Percentiles rank a stretch among this genome's conserved stretches.
These are phyloP conservation scores for Rhodomyrtus tomentosa DNA, from an alignment of 345 rosid genomes.

Conservation along the genomic window DNA sequence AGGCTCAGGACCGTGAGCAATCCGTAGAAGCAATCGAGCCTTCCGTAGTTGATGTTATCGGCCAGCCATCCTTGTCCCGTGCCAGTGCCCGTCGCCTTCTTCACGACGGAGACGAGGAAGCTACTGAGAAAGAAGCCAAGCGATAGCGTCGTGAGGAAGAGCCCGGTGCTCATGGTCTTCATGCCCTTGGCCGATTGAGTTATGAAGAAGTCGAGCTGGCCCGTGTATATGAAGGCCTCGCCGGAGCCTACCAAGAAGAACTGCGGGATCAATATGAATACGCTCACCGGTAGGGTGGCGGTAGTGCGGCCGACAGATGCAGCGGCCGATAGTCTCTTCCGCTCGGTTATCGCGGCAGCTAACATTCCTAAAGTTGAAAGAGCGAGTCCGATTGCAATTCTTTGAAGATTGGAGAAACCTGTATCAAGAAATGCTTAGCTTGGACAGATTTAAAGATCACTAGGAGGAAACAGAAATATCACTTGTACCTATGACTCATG, in stretches of 20 bases:
- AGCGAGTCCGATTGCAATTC: constrained; percentile 36
- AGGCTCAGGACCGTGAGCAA: constrained; percentile 34
- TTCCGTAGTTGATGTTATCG: constrained; percentile 38
- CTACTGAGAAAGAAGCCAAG: constrained; percentile 59
- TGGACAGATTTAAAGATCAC: not conserved
- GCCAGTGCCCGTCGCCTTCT: constrained; percentile 16
- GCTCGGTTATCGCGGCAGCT: constrained; percentile 34
- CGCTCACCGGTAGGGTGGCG: constrained; percentile 27
- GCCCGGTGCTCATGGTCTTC: constrained; percentile 70
- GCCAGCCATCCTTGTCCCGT: constrained; percentile 46
- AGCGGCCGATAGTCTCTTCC: constrained; percentile 29
- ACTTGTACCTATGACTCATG: not conserved
- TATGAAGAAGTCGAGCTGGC: constrained; percentile 63
- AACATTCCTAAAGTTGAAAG: constrained; percentile 45
- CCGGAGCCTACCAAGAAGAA: constrained; percentile 52
- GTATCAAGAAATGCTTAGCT: not conserved
- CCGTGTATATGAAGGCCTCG: constrained; percentile 56
- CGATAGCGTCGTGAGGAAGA: constrained; percentile 54
- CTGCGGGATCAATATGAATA: constrained; percentile 47
- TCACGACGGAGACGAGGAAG: constrained; percentile 42
- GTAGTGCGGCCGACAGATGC: constrained; percentile 2
- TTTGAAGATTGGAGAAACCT: constrained; percentile 50
- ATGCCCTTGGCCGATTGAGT: constrained; percentile 58
- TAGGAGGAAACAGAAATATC: not conserved
- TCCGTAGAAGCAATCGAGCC: constrained; percentile 54